These are phyloP conservation scores for Viola odorata DNA, from an alignment of 345 rosid species.

Conservation along the genomic window DNA sequence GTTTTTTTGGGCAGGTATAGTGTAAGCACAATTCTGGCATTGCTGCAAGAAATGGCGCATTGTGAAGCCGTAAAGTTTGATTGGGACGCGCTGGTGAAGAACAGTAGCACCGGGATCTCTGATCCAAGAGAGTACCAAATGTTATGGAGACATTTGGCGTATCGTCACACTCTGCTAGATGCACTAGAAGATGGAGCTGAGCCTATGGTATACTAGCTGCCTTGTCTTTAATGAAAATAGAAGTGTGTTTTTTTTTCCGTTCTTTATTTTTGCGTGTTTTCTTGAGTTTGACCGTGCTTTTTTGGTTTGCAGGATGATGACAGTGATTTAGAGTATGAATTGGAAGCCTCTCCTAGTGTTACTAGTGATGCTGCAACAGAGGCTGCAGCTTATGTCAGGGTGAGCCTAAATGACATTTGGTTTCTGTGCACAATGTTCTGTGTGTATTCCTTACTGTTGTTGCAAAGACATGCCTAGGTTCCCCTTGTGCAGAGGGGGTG, in stretches of 20 bases:
- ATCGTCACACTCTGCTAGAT: conserved; percentile 43
- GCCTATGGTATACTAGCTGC: conserved; percentile 43
- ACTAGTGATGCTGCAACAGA: conserved; percentile 58
- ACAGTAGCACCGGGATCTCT: conserved; percentile 18
- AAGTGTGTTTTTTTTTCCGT: neutral
- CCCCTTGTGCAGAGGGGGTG: no score
- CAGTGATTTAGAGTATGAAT: conserved; percentile 80
- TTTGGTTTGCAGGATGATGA: conserved; percentile 68
- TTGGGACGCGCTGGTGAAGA: conserved; percentile 26
- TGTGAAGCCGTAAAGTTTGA: conserved; percentile 21
- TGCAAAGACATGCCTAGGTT: no score
- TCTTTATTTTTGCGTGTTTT: neutral
- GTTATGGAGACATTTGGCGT: conserved; percentile 96
- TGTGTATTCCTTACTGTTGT: no score
- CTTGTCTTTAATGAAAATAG: neutral
- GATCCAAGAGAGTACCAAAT: conserved; percentile 27
- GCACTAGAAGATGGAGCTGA: conserved; percentile 43
- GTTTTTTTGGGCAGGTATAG: neutral
- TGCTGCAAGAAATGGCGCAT: conserved; percentile 29
- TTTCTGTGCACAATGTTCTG: neutral
- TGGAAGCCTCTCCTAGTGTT: conserved; percentile 74
- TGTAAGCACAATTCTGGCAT: conserved; percentile 25
- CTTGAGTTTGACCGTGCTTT: neutral
- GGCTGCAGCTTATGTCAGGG: conserved; percentile 88
- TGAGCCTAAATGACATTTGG: conserved; percentile 8